These are phyloP conservation scores for Phytophthora podocarpi DNA, from an alignment of 352 stramenopile genomes.

Conservation along the genomic window DNA sequence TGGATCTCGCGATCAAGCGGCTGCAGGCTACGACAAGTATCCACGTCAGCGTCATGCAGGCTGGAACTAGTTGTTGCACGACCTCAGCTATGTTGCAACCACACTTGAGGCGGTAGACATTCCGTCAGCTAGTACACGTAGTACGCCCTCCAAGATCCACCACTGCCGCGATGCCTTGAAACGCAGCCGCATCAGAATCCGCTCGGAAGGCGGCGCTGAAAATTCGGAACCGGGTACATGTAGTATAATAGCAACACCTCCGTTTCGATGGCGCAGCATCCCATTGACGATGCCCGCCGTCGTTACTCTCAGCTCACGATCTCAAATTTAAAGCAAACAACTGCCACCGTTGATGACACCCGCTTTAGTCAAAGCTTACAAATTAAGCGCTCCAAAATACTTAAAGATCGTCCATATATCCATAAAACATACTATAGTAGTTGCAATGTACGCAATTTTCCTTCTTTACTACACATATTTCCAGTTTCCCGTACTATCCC, in stretches of 20 bases:
- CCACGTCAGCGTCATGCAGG: slow-evolving; percentile 24
- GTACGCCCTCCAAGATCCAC: slow-evolving; percentile 12
- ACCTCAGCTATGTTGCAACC: background rate
- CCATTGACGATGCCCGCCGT: slow-evolving; percentile 14
- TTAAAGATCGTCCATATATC: background rate
- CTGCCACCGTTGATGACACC: slow-evolving; percentile 4
- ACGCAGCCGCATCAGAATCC: slow-evolving; percentile 2
- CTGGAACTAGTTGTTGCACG: slow-evolving; percentile 2
- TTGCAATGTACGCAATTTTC: no score
- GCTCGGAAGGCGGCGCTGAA: slow-evolving; percentile 5
- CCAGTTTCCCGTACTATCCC: slow-evolving; percentile 26
- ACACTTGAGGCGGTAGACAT: background rate
- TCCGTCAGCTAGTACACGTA: no score
- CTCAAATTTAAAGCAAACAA: slow-evolving; percentile 5
- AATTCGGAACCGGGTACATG: slow-evolving; percentile 3
- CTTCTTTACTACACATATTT: background rate
- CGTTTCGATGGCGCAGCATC: slow-evolving; percentile 23
- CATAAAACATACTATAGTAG: background rate
- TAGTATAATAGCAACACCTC: no score
- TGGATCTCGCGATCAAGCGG: slow-evolving; percentile 59
- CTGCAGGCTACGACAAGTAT: slow-evolving; percentile 35
- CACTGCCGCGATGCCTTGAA: no score
- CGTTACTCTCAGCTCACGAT: slow-evolving; percentile 23
- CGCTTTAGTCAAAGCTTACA: slow-evolving; percentile 9
- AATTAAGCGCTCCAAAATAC: background rate